Evolutionary conservation across 208 protist genomes (phyloP).

Genomic region (Sergeia podlipaevii): DNA sequence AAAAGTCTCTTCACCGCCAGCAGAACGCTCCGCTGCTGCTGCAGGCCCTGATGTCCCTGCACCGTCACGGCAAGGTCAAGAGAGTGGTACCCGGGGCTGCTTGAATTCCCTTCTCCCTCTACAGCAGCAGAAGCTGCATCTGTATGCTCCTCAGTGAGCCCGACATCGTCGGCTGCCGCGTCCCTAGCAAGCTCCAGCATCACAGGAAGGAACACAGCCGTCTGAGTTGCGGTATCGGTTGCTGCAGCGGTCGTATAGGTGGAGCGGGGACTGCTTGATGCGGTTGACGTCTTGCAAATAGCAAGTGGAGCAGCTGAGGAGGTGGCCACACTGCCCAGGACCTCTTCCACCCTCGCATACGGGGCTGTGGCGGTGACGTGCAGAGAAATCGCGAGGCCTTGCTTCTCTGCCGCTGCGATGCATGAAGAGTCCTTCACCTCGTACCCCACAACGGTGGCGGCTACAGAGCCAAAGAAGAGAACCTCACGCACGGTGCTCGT

Average conservation of each 20-base stretch:
- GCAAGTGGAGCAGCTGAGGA: slow-evolving; percentile 16
- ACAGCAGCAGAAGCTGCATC: background rate
- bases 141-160: slow-evolving; percentile 19
- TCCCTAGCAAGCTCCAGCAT: slow-evolving; percentile 46
- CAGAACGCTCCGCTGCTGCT: background rate
- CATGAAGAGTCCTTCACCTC: slow-evolving; percentile 35
- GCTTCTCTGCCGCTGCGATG: slow-evolving; percentile 23
- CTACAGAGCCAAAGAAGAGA: slow-evolving; percentile 63
- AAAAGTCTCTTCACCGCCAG: slow-evolving; percentile 27
- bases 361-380: slow-evolving; percentile 22
- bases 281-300: background rate
- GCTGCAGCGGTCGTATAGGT: background rate
- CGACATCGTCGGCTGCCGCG: slow-evolving; percentile 14
- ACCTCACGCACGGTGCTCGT: slow-evolving; percentile 21
- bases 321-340: slow-evolving; percentile 29
- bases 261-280: background rate
- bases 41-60: background rate
- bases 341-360: slow-evolving; percentile 28
- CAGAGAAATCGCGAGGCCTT: slow-evolving; percentile 30
- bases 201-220: slow-evolving; percentile 42
- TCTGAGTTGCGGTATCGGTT: slow-evolving; percentile 7
- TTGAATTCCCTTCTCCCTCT: background rate
- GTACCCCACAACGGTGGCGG: slow-evolving; percentile 42
- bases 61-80: background rate
- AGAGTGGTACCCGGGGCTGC: background rate